Conservation (phyloP, 2,329 filamentous ascomycete genomes). For the Cordyceps militaris region DNA sequence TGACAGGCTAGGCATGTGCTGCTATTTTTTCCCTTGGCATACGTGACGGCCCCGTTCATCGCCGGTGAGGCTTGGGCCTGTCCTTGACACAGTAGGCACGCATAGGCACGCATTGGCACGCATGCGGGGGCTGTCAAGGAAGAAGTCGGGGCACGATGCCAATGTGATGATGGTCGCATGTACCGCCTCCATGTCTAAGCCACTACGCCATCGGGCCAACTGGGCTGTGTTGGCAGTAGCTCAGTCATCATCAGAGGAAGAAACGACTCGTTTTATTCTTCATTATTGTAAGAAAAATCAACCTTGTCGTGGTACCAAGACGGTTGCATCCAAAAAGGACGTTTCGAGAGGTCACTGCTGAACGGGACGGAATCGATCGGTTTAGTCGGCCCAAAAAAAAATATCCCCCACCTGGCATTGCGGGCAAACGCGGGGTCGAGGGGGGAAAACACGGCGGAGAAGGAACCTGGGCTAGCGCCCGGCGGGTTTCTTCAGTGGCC, state of each 20-base stretch:
- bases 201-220: too few species aligned
- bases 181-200: not conserved
- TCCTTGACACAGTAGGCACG: too few species aligned
- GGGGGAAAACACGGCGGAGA: not conserved
- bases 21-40: not conserved
- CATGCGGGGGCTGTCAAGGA: not conserved
- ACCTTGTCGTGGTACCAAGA: too few species aligned
- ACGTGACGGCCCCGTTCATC: not conserved
- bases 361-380: not conserved
- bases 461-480: not conserved
- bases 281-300: too few species aligned
- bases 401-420: not conserved
- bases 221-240: too few species aligned
- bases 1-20: not conserved
- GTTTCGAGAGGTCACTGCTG: not conserved
- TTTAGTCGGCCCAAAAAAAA: not conserved
- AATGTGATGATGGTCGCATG: not conserved
- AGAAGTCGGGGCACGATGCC: constrained; percentile 3
- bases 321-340: not conserved
- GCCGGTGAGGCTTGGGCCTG: not conserved
- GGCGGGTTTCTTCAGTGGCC: not conserved
- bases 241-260: not conserved
- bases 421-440: not conserved
- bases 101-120: too few species aligned
- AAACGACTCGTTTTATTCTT: too few species aligned